Evolutionary conservation across 805 yeast species (phyloP), one percentile per base, ranked within the genome.

Genomic region (Kazachstania viticola): DNA sequence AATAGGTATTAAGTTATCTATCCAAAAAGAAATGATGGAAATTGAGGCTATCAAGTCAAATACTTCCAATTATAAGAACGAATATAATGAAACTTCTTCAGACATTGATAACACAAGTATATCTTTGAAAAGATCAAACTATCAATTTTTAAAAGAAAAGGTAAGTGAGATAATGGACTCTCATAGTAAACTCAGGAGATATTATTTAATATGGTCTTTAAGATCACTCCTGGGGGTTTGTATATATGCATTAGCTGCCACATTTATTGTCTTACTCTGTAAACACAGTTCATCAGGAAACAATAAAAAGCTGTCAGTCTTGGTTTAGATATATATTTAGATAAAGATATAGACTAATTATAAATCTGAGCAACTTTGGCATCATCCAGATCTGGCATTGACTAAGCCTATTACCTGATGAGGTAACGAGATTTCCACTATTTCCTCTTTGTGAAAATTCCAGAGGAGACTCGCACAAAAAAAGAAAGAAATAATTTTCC

Each of bases 81-180:
- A 15, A 9, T 24, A 17, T 4, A 18, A n/a, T 8, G 22, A 9
- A 11, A 19, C 4, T 8, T 21, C 25, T 13, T 15, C 25, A 4
- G 14, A 12, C n/a, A 29, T 17, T 9, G 25, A 25, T 21, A 13
- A 5, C 14, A 15, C 17, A 15, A 9, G n/a, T 16, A 12, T 9
- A 9, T 12, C 11, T 9, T 11, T 14, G 13, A 8, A 16, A 4
- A n/a, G 14, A 7, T 11, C n/a, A 17, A 36, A 36, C 16, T 21
- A 28, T 12, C 28, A 32, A 4, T 38, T 32, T 28, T 17, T 48
- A 21, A 32, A 30, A 16, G 27, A 34, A 9, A 21, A 33, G 8
- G 50, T 45, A 1, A 17, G 22, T 4, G 40, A 44, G 16, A 36
- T 49, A 11, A 18, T 45, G 2, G 35, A 36, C 1, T 30, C 43